Base-by-base conservation (phyloP, 306 rosid species). In the Crotalaria pallida region DNA sequence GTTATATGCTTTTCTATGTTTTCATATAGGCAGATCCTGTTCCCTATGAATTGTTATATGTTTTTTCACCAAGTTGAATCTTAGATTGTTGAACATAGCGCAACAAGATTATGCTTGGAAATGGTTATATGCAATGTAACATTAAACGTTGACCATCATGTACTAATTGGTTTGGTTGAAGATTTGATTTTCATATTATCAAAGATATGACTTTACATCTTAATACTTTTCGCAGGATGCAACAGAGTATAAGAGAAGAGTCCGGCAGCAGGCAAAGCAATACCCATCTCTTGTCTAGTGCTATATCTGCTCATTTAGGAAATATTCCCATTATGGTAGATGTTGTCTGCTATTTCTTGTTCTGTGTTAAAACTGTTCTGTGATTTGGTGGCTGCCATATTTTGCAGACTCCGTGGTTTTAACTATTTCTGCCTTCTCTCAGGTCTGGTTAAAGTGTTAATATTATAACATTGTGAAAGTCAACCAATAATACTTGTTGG, bases 221-320 rank as follows among this genome's bases (percentile, higher is more conserved):
- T 80, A 24, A 55, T 73, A 71, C 23, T 56, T 74, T 49, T 6
- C 77, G 82, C 88, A 93, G 98, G 98, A 93, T 77, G 82, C 84
- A 1, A 57, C 65, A 1, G 96, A 93, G 85, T 93, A 93, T 56
- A 93, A 85, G 84, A 87, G 75, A 85, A 82, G 97, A 69, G 96
- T 93, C 49, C 83, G 93, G 61, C 96, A 77, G 80, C 97, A 93
- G 86, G 86, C 98, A 31, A 93, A 87, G 87, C 96, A 87, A 73
- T 93, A 87, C 76, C 96, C 97, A 33, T 78, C 97, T 64, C 71
- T 93, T 58, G 83, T 93, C 78, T 93, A 76, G 82, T 65, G 80
- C 74, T 65, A 64, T 72, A 21, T 69, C 61, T 52, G 80, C 65
- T 38, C 75, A 31, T 38, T 59, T 58, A 70, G 73, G 77, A 65